A percentile compares a stretch with the other conserved stretches of the same genome.
Conservation (phyloP, 106 monocot genomes). For the Allium sativum region DNA sequence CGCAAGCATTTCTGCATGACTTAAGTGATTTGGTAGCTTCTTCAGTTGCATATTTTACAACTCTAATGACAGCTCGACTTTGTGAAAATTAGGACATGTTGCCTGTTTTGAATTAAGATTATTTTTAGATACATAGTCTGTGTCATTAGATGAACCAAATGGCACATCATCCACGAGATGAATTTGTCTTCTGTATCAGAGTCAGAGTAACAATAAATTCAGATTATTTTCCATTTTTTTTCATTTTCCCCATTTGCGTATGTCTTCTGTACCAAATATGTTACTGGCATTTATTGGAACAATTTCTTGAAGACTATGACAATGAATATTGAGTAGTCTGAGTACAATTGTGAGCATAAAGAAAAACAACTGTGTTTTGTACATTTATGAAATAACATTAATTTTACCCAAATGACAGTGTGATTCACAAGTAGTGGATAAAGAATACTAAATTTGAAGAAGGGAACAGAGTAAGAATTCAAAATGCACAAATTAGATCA, state of each 20-base stretch:
- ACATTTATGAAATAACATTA: not conserved
- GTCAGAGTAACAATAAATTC: not conserved
- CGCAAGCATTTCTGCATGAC: conserved; percentile 46
- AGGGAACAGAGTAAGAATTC: too few species aligned
- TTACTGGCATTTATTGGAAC: conserved; percentile 94
- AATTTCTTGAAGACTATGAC: conserved; percentile 81
- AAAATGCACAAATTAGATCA: too few species aligned
- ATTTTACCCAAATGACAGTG: not conserved
- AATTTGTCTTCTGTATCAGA: conserved; percentile 7
- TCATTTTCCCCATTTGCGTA: conserved; percentile 79
- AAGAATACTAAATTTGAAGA: too few species aligned
- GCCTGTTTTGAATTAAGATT: conserved; percentile 8
- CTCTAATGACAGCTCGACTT: too few species aligned
- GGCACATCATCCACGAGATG: conserved; percentile 21
- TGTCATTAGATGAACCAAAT: conserved; percentile 7
- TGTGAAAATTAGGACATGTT: conserved; percentile 8
- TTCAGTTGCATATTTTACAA: conserved; percentile 5
- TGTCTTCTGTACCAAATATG: conserved; percentile 85
- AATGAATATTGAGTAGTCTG: not conserved
- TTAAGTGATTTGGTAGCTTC: conserved; percentile 39
- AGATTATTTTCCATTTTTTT: too few species aligned
- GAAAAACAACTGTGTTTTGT: not conserved
- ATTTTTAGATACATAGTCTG: conserved; percentile 20
- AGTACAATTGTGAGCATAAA: not conserved
- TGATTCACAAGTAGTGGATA: too few species aligned